A percentile compares a stretch with the other conserved stretches of the same genome.
Evolutionary conservation across 352 stramenopile species (phyloP).

Genomic region (Pythium plurisporium): DNA sequence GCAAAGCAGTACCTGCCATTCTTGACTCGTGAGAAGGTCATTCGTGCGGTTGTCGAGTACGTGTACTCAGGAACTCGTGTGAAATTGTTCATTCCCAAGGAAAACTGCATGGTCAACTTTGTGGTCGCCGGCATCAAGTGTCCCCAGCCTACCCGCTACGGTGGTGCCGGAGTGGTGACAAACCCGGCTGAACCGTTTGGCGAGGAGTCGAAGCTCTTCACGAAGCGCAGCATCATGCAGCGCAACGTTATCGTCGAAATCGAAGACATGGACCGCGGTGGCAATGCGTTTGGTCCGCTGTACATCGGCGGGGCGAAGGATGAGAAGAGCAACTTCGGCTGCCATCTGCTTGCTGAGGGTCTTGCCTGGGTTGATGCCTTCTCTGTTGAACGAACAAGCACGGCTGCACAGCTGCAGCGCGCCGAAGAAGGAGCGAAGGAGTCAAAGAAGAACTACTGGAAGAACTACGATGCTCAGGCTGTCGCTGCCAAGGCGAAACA

Average conservation of each 20-base stretch:
- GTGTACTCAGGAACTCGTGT: conserved; percentile 95
- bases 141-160: conserved; percentile 79
- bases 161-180: conserved; percentile 87
- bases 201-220: conserved; percentile 87
- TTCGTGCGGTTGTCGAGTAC: conserved; percentile 91
- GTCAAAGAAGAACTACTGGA: conserved; percentile 94
- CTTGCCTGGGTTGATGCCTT: conserved; percentile 92
- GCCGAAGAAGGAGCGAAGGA: conserved; percentile 87
- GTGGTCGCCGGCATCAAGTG: conserved; percentile 87
- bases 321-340: conserved; percentile 85
- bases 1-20: conserved; percentile 88
- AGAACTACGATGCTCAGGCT: conserved; percentile 71
- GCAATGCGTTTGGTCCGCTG: conserved; percentile 88
- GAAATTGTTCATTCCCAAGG: conserved; percentile 94
- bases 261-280: conserved; percentile 92
- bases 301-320: conserved; percentile 60
- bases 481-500: conserved; percentile 41
- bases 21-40: conserved; percentile 72
- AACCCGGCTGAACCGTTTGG: conserved; percentile 83
- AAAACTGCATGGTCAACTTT: conserved; percentile 97
- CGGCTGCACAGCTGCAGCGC: conserved; percentile 61
- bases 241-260: conserved; percentile 90
- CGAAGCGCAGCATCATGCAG: conserved; percentile 87
- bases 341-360: conserved; percentile 91
- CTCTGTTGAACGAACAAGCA: conserved; percentile 90